Conservation (phyloP, 202 grass and related monocot genomes). For the Musa balbisiana region DNA sequence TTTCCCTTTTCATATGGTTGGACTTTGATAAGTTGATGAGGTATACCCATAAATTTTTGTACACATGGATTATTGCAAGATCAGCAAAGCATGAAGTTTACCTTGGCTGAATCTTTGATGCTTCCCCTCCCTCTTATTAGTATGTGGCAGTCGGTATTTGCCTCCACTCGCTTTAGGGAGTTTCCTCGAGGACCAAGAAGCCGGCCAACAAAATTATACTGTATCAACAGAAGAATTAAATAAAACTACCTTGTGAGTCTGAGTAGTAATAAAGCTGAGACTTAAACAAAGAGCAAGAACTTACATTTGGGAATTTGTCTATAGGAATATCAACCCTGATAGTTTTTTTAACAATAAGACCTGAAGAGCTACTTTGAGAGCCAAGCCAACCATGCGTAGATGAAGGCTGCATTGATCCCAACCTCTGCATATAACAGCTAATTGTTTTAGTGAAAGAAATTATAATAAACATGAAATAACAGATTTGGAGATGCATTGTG, state of each 20-base stretch:
- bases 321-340: conserved; percentile 36
- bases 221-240: conserved; percentile 1
- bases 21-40: too few relatives aligned
- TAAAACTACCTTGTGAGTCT: background rate
- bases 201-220: conserved; percentile 40
- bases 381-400: conserved; percentile 26
- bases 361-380: conserved; percentile 20
- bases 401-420: conserved; percentile 26
- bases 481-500: background rate
- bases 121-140: conserved; percentile 36
- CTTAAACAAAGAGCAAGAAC: background rate
- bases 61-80: background rate
- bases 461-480: background rate
- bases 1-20: too few relatives aligned
- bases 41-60: too few relatives aligned
- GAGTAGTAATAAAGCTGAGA: background rate
- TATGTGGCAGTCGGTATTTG: conserved; percentile 33
- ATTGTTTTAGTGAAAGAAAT: background rate
- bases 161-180: conserved; percentile 36
- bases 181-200: conserved; percentile 42
- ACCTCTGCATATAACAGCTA: conserved; percentile 15
- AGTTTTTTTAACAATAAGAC: conserved; percentile 35
- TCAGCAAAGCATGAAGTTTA: conserved; percentile 8
- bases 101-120: conserved; percentile 33
- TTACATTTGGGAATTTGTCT: conserved; percentile 37